Conservation (phyloP, 768 basidiomycete species). For the Hypholoma sublateritium region DNA sequence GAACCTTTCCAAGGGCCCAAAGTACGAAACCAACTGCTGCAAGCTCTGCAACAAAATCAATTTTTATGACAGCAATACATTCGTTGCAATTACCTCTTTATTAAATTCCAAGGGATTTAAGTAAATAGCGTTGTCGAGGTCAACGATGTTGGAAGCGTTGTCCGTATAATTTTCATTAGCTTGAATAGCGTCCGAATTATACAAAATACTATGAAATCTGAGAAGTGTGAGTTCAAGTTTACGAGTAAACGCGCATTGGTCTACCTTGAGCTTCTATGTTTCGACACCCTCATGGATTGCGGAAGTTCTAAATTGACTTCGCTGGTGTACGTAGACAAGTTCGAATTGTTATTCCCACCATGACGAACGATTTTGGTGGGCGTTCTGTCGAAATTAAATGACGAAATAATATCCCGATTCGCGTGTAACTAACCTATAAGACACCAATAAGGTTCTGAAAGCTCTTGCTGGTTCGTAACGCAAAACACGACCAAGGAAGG, state of each 20-base stretch:
- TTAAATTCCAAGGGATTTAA: slow-evolving; percentile 61
- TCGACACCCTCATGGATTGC: slow-evolving; percentile 60
- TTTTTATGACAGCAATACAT: background rate
- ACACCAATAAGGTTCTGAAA: slow-evolving; percentile 70
- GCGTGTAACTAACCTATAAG: slow-evolving; percentile 46
- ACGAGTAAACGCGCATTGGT: background rate
- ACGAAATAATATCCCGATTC: background rate
- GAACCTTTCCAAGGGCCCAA: slow-evolving; percentile 67
- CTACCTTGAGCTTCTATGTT: slow-evolving; percentile 53
- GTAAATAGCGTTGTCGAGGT: slow-evolving; percentile 36
- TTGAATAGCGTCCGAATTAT: slow-evolving; percentile 55
- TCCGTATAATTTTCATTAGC: slow-evolving; percentile 32
- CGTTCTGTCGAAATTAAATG: slow-evolving; percentile 24
- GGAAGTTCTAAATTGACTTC: slow-evolving; percentile 50
- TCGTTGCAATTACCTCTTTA: slow-evolving; percentile 44
- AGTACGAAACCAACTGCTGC: slow-evolving; percentile 49
- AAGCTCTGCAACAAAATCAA: slow-evolving; percentile 40
- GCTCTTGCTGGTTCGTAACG: slow-evolving; percentile 81
- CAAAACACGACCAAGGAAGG: slow-evolving; percentile 69
- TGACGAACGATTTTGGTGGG: slow-evolving; percentile 36
- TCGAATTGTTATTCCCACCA: slow-evolving; percentile 10
- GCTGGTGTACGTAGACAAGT: slow-evolving; percentile 20
- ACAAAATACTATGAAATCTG: slow-evolving; percentile 46
- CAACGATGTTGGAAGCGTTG: slow-evolving; percentile 13
- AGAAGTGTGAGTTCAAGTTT: background rate